Percentiles rank a stretch among this genome's conserved stretches.
phyloP scores from a whole-genome alignment of 2,329 filamentous ascomycete species.

The Colletotrichum gloeosporioides region DNA sequence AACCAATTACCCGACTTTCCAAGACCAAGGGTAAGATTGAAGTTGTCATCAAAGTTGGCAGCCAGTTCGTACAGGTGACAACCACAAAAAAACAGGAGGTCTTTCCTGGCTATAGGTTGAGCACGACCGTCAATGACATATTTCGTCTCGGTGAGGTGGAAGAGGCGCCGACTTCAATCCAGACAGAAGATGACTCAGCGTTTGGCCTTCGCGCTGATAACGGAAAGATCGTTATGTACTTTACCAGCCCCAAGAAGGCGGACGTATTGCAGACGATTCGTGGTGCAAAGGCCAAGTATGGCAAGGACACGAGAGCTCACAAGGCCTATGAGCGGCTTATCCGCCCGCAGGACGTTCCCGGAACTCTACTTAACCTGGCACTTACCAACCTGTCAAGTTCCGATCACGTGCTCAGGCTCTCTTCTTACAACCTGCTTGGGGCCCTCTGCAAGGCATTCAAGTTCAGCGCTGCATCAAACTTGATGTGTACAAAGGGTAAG shows the following conservation, averaged over 20 bases:
- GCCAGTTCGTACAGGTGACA: conserved; percentile 73
- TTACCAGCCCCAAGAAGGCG: conserved; percentile 68
- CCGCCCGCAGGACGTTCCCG: conserved; percentile 73
- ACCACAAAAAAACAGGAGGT: conserved; percentile 74
- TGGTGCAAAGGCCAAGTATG: conserved; percentile 66
- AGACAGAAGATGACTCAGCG: conserved; percentile 69
- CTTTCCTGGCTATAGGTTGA: conserved; percentile 64
- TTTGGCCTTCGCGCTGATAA: conserved; percentile 73
- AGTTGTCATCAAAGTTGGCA: conserved; percentile 71
- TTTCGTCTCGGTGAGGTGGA: conserved; percentile 72
- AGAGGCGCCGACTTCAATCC: conserved; percentile 68
- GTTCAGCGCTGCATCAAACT: conserved; percentile 65
- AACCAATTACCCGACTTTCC: conserved; percentile 68
- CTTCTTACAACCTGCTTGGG: conserved; percentile 72
- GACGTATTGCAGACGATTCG: conserved; percentile 70
- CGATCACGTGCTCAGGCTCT: conserved; percentile 64
- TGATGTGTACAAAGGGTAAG: conserved; percentile 67
- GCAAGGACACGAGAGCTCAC: conserved; percentile 64
- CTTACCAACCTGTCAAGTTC: conserved; percentile 69
- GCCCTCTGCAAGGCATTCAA: conserved; percentile 73
- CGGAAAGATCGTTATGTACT: conserved; percentile 75
- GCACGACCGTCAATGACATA: conserved; percentile 72
- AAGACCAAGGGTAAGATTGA: conserved; percentile 75
- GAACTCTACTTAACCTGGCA: conserved; percentile 71
- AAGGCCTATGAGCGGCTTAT: conserved; percentile 71